Conservation (phyloP, 441 rosid genomes). For the Aquilaria agallochum region DNA sequence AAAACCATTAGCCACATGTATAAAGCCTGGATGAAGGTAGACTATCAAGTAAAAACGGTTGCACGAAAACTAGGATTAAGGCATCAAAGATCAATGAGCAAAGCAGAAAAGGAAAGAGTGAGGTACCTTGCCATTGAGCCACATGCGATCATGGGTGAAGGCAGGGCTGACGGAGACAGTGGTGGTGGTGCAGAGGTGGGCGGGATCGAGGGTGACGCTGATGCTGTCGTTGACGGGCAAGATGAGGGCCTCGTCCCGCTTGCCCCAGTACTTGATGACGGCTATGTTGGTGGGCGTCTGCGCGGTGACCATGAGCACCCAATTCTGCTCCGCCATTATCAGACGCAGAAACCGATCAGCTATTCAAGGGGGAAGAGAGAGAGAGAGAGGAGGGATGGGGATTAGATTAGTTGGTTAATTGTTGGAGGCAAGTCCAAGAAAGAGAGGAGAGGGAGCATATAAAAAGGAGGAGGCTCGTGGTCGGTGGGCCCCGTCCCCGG, state of each 20-base stretch:
- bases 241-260: constrained; percentile 79
- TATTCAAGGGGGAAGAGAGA: too few relatives aligned
- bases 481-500: too few relatives aligned
- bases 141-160: constrained; percentile 84
- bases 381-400: too few relatives aligned
- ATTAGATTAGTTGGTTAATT: too few relatives aligned
- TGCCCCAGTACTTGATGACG: constrained; percentile 97
- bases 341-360: neutral
- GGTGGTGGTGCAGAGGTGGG: constrained; percentile 87
- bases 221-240: constrained; percentile 90
- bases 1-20: neutral
- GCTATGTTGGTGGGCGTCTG: constrained; percentile 93
- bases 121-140: constrained; percentile 94
- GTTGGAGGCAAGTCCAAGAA: too few relatives aligned
- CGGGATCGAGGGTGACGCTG: constrained; percentile 93
- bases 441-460: too few relatives aligned
- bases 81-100: too few relatives aligned
- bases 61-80: too few relatives aligned
- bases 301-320: constrained; percentile 83
- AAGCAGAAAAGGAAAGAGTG: neutral
- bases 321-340: constrained; percentile 38
- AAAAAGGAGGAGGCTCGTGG: too few relatives aligned
- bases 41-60: neutral
- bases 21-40: neutral
- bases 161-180: constrained; percentile 88